Evolutionary conservation across 2,329 filamentous ascomycete genomes (phyloP), one percentile per base, ranked within the genome.

Genomic region (Colletotrichum musicola): DNA sequence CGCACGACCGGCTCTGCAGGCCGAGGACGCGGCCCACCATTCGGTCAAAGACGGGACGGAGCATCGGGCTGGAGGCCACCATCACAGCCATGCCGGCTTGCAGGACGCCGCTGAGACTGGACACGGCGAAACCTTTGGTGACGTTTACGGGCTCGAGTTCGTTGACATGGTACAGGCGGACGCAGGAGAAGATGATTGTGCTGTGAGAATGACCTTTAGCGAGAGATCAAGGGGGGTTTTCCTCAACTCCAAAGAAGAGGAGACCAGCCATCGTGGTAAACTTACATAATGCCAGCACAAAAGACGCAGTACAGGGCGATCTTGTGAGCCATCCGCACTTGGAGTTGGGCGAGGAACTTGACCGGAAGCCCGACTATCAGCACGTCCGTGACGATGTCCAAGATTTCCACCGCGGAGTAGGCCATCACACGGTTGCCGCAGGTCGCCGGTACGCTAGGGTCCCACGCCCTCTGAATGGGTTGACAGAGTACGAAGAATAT

Each of bases 401-500:
- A 61, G 30, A 73, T 71, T 12, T 59, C 70, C 14, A 72, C 57
- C 7, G 68, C 64, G n/a, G 64, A 59, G 58, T 67, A 73, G 9
- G 70, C 64, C 6, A 57, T 16, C 3, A 42, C 68, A 18, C 62
- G 47, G 13, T 72, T 65, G 6, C 72, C 71, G 49, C 71, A 73
- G n/a, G 42, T 59, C 12, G 20, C 35, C 25, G 25, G 27, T 2
- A 59, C 16, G 18, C 18, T 49, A 4, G 46, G 25, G 46, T 60
- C 46, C 78, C 79, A 81, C 50, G 74, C 77, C 55, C 73, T 76
- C 13, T 74, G 72, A 47, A 81, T 73, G 2, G 80, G 80, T n/a
- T 65, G 73, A 63, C 79, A 82, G 57, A 80, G 77, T n/a, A 80
- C 71, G 62, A 65, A 65, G 7, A n/a, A n/a, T 6, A 65, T 13